phyloP scores from a whole-genome alignment of 2,329 filamentous ascomycete species.

The Fonsecaea pedrosoi region DNA sequence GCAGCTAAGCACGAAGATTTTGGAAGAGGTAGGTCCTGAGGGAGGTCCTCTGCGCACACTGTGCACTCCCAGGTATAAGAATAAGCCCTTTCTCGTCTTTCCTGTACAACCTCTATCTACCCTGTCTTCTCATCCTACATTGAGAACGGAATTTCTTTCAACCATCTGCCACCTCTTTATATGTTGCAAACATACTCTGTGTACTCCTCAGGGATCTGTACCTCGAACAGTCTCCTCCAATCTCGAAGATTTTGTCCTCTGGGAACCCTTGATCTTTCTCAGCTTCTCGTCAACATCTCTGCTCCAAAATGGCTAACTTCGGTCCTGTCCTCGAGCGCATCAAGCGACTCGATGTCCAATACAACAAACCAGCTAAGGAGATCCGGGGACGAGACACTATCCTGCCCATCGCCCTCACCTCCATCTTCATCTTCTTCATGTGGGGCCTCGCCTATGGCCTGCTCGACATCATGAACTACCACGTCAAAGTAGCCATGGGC shows the following conservation, averaged over 20 bases:
- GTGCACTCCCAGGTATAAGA: neutral
- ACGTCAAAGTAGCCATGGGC: conserved; percentile 39
- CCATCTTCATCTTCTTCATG: conserved; percentile 54
- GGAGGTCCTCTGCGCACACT: neutral
- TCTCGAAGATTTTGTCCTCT: neutral
- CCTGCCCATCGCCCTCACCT: conserved; percentile 33
- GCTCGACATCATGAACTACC: conserved; percentile 55
- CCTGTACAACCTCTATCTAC: neutral
- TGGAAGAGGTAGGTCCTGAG: neutral
- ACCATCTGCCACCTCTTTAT: neutral
- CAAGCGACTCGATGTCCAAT: conserved; percentile 41
- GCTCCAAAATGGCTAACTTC: conserved; percentile 48
- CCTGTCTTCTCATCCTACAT: neutral
- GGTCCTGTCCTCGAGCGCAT: conserved; percentile 62
- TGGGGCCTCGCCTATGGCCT: conserved; percentile 62
- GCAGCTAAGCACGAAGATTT: neutral
- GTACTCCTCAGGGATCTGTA: neutral
- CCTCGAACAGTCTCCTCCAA: neutral
- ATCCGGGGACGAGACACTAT: conserved; percentile 28
- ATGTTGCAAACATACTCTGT: neutral
- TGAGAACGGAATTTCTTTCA: neutral
- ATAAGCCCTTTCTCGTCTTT: neutral
- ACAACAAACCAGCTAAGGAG: conserved; percentile 21
- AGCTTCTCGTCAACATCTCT: neutral
- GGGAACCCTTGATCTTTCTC: neutral